phyloP scores from a whole-genome alignment of 495 filamentous ascomycete species.

The Lineolata rhizophorae region DNA sequence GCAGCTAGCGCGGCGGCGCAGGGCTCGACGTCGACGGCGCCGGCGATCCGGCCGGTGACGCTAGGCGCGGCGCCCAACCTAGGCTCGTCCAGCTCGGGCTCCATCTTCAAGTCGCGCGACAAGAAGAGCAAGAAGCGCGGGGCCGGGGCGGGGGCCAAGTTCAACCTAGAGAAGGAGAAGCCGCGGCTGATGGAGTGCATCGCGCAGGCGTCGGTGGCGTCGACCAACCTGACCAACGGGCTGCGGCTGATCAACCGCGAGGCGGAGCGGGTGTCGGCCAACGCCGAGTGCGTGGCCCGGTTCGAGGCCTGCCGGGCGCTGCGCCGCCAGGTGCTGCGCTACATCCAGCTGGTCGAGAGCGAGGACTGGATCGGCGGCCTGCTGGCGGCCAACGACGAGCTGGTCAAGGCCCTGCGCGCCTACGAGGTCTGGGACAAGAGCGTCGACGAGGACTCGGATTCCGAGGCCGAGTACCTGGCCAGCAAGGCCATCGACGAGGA shows the following conservation, averaged over 20 bases:
- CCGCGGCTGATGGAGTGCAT: slow-evolving; percentile 61
- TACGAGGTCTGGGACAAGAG: slow-evolving; percentile 91
- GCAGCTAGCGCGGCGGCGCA: slow-evolving; percentile 8
- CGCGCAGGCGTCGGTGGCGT: slow-evolving; percentile 66
- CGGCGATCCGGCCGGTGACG: neutral
- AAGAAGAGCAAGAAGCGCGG: slow-evolving; percentile 27
- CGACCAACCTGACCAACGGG: slow-evolving; percentile 76
- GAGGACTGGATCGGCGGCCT: slow-evolving; percentile 25
- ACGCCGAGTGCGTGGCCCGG: slow-evolving; percentile 45
- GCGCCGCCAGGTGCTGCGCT: slow-evolving; percentile 64
- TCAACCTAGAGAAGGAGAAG: slow-evolving; percentile 77
- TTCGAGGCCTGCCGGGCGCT: slow-evolving; percentile 78
- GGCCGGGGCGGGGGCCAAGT: no score
- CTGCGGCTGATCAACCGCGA: slow-evolving; percentile 85
- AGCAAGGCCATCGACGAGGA: neutral
- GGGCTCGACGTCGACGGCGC: slow-evolving; percentile 4
- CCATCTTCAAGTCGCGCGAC: slow-evolving; percentile 21
- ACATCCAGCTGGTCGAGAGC: slow-evolving; percentile 32
- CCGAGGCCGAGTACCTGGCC: slow-evolving; percentile 33
- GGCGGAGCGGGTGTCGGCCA: slow-evolving; percentile 66
- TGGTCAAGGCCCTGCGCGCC: slow-evolving; percentile 81
- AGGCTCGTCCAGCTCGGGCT: slow-evolving; percentile 4
- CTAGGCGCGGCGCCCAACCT: slow-evolving; percentile 3
- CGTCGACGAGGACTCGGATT: slow-evolving; percentile 90
- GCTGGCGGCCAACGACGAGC: slow-evolving; percentile 24